Evolutionary conservation across 768 basidiomycete genomes (phyloP).

Genomic region (Tylopilus vinaceipallidus): DNA sequence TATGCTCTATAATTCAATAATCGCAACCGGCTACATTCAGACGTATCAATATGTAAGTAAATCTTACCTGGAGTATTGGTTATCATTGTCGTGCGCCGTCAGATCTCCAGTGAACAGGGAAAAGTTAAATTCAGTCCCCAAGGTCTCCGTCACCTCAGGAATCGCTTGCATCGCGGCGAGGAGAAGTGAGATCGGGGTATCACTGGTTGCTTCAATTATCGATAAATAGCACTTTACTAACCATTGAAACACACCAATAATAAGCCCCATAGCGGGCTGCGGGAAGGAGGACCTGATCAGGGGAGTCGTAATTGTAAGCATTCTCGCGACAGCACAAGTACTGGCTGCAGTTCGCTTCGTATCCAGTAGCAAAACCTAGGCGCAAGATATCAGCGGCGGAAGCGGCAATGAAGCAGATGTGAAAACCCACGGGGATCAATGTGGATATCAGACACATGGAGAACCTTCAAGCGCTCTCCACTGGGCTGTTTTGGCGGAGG

Average conservation of each 20-base stretch:
- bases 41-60: neutral
- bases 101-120: constrained; percentile 72
- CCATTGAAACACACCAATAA: constrained; percentile 1
- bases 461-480: constrained; percentile 45
- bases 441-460: constrained; percentile 51
- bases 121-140: constrained; percentile 59
- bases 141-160: constrained; percentile 59
- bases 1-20: constrained; percentile 42
- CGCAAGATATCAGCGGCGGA: neutral
- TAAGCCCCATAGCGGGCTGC: constrained; percentile 63
- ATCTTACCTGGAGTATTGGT: constrained; percentile 55
- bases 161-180: constrained; percentile 62
- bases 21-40: neutral
- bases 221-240: neutral
- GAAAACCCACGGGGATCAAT: constrained; percentile 45
- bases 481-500: constrained; percentile 41
- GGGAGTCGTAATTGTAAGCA: no score
- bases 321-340: no score
- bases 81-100: constrained; percentile 68
- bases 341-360: constrained; percentile 67
- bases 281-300: constrained; percentile 43
- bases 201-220: constrained; percentile 46
- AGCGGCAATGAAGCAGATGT: neutral
- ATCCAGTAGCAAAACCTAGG: constrained; percentile 62
- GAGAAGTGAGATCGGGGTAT: constrained; percentile 56